Evolutionary conservation across 345 rosid genomes (phyloP).

Genomic region (Rhodomyrtus tomentosa): DNA sequence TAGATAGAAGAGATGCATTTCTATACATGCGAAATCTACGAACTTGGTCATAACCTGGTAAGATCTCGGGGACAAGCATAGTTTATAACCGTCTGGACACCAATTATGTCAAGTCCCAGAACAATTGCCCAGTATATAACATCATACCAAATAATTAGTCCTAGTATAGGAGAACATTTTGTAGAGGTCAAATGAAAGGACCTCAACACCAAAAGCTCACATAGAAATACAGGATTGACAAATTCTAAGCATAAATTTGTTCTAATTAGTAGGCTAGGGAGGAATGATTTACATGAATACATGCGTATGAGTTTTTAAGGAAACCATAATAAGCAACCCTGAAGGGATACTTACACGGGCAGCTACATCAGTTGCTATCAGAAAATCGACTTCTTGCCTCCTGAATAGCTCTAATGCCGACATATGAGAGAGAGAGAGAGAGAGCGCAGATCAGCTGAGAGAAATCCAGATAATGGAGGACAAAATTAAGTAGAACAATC

Average conservation of each 20-base stretch:
- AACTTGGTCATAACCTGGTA: slow-evolving; percentile 40
- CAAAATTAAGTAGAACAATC: not conserved
- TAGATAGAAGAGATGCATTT: not conserved
- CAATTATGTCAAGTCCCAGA: slow-evolving; percentile 94
- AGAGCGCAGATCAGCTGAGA: not conserved
- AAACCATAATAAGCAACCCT: not conserved
- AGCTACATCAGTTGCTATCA: slow-evolving; percentile 95
- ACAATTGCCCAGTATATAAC: not conserved
- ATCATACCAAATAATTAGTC: not conserved
- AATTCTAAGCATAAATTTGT: not conserved
- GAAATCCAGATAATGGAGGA: not conserved
- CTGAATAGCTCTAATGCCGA: slow-evolving; percentile 93
- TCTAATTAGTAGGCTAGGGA: not conserved
- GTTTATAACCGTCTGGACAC: slow-evolving; percentile 92
- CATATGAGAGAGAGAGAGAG: not conserved
- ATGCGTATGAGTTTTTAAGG: not conserved
- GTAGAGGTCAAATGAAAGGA: not conserved
- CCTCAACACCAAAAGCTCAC: not conserved
- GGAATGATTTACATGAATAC: not conserved
- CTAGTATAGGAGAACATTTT: not conserved
- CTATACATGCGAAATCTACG: not conserved
- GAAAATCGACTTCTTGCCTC: slow-evolving; percentile 82
- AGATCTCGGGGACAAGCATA: slow-evolving; percentile 96
- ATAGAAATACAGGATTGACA: not conserved
- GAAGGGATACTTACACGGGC: slow-evolving; percentile 63